Evolutionary conservation across 305 asterid genomes (phyloP).

Genomic region (Striga hermonthica): DNA sequence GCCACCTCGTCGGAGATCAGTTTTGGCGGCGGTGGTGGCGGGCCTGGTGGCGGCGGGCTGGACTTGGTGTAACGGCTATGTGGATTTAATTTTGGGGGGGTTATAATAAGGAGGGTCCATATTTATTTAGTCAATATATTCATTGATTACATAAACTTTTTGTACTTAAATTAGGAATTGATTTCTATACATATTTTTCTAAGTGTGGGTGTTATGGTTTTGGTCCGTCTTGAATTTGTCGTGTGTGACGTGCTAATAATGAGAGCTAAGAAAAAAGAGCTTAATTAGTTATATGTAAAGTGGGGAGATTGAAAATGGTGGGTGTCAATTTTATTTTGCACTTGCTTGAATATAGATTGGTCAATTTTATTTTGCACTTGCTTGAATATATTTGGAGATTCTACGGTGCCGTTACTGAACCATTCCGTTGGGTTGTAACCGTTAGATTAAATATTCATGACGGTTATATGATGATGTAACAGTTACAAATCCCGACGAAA

Average conservation of each 20-base stretch:
- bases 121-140: slow-evolving; percentile 28
- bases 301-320: slow-evolving; percentile 26
- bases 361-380: slow-evolving; percentile 31
- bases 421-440: too few relatives aligned
- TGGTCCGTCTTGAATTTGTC: slow-evolving; percentile 4
- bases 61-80: slow-evolving; percentile 32
- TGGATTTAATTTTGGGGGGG: neutral
- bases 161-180: slow-evolving; percentile 22
- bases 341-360: neutral
- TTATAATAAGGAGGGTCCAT: neutral
- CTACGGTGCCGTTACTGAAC: too few relatives aligned
- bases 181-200: neutral
- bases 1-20: slow-evolving; percentile 64
- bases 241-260: slow-evolving; percentile 16
- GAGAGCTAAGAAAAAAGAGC: slow-evolving; percentile 11
- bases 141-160: slow-evolving; percentile 26
- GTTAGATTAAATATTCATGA: too few relatives aligned
- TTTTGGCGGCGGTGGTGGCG: slow-evolving; percentile 36
- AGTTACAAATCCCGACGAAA: too few relatives aligned
- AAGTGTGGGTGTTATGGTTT: neutral
- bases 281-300: slow-evolving; percentile 2
- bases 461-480: too few relatives aligned
- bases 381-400: too few relatives aligned
- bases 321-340: slow-evolving; percentile 34
- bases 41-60: slow-evolving; percentile 26